Conservation (phyloP, 78 protist species). For the Emiliania huxleyi region DNA sequence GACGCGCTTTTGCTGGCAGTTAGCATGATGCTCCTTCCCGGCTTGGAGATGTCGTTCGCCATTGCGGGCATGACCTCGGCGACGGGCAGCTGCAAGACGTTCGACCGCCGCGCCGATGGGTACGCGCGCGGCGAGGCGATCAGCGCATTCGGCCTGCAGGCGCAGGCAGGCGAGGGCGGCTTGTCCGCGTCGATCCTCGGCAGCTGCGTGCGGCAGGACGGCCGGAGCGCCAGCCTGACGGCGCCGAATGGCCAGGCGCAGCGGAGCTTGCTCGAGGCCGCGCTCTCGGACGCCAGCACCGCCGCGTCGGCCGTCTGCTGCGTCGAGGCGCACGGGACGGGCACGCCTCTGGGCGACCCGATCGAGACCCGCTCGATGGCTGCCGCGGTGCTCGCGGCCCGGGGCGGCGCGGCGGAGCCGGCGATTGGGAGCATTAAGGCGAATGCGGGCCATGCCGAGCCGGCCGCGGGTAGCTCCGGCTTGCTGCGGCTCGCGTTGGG, state of each 20-base stretch:
- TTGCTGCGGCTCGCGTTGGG: background rate
- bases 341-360: slow-evolving; percentile 68
- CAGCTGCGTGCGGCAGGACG: slow-evolving; percentile 53
- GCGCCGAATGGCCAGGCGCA: slow-evolving; percentile 71
- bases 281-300: slow-evolving; percentile 39
- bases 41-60: slow-evolving; percentile 7
- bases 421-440: slow-evolving; percentile 48
- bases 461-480: slow-evolving; percentile 21
- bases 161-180: slow-evolving; percentile 64
- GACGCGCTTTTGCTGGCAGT: background rate
- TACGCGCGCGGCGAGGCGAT: slow-evolving; percentile 82
- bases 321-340: background rate
- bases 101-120: slow-evolving; percentile 78
- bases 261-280: slow-evolving; percentile 43
- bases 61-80: slow-evolving; percentile 56
- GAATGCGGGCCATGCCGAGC: slow-evolving; percentile 75
- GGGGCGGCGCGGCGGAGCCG: slow-evolving; percentile 6
- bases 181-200: slow-evolving; percentile 20
- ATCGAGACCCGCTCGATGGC: slow-evolving; percentile 42
- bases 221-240: slow-evolving; percentile 54
- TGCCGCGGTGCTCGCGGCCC: background rate
- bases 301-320: slow-evolving; percentile 43
- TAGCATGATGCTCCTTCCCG: background rate
- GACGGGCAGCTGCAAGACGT: slow-evolving; percentile 64
- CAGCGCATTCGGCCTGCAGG: slow-evolving; percentile 51